Evolutionary conservation across 2,329 filamentous ascomycete species (phyloP), one percentile per base, ranked within the genome.

Genomic region (Talaromyces sp.): DNA sequence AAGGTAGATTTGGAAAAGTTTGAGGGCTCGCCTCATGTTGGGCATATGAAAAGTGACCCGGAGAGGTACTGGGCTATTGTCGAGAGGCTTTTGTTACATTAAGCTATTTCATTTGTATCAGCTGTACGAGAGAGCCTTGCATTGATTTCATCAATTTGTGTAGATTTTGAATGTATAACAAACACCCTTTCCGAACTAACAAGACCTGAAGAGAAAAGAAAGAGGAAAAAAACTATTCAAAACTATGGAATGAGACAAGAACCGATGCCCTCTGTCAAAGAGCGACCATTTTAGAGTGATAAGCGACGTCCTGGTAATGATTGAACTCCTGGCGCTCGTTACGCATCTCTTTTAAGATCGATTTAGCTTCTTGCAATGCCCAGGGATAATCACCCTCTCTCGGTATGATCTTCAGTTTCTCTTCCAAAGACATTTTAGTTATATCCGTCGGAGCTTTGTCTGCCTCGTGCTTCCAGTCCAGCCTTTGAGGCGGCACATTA

Each of bases 401-500:
- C 27, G 64, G 51, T 26, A 61, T 14, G 11, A 59, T 31, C 12
- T 58, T 54, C 7, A 60, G 61, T 35, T 61, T 57, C 48, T 70
- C 67, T 17, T 69, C 63, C 24, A 67, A 14, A 5, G 68, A 61
- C 12, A 70, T 50, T 41, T 64, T 62, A 3, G 53, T 62, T 58
- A 71, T 61, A 21, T 62, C 58, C 12, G 55, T 5, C 12, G 50
- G 61, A 26, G 63, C 7, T 14, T 60, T 19, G 9, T 63, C 55
- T 6, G 63, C 60, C 10, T 74, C 69, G 0, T 61, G 58, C 69
- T 73, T 77, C 75, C 81, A 85, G 26, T 79, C 73, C 26, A 74
- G 64, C 62, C 79, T 78, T 67, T 84, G 82, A 1, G 80, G 80
- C 3, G 82, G 81, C 0, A 83, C 75, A 61, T 84, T 82, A 0